Conservation (phyloP, 1,139 yeast genomes). For the Entelexis paramagnoliae region DNA sequence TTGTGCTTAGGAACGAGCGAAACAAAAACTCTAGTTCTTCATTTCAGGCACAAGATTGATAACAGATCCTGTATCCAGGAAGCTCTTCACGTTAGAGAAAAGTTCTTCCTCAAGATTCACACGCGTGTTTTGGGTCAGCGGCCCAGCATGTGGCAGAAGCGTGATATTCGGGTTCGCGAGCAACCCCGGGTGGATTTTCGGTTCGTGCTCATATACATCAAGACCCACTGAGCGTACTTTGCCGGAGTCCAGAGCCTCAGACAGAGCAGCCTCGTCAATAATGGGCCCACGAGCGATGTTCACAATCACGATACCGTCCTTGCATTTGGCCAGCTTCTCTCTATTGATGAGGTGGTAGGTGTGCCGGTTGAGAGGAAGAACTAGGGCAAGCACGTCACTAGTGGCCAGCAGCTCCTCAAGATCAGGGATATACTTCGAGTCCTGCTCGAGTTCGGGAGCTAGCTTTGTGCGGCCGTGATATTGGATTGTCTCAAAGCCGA, state of each 20-base stretch:
- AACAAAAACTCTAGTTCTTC: not conserved
- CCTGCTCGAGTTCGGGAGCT: conserved; percentile 44
- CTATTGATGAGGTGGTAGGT: conserved; percentile 52
- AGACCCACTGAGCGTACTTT: conserved; percentile 64
- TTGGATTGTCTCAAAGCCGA: conserved; percentile 50
- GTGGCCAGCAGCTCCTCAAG: conserved; percentile 46
- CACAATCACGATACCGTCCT: conserved; percentile 54
- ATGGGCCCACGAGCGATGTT: conserved; percentile 61
- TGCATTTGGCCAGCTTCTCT: conserved; percentile 46
- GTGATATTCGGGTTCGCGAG: conserved; percentile 39
- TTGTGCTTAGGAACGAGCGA: too few relatives aligned
- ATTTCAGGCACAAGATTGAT: conserved; percentile 44
- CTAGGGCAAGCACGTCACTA: conserved; percentile 52
- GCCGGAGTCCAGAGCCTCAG: conserved; percentile 56
- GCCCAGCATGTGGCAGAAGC: conserved; percentile 75
- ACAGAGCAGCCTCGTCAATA: conserved; percentile 61
- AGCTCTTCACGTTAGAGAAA: conserved; percentile 34
- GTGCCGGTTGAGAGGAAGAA: conserved; percentile 49
- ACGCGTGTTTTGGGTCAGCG: conserved; percentile 53
- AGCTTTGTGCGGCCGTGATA: conserved; percentile 53
- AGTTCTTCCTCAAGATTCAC: conserved; percentile 46
- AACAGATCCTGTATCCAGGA: conserved; percentile 49
- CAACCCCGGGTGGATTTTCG: conserved; percentile 28
- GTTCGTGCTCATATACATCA: conserved; percentile 67
- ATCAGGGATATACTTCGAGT: conserved; percentile 41